phyloP scores from a whole-genome alignment of 73 alveolate genomes.

The Durusdinium trenchii region DNA sequence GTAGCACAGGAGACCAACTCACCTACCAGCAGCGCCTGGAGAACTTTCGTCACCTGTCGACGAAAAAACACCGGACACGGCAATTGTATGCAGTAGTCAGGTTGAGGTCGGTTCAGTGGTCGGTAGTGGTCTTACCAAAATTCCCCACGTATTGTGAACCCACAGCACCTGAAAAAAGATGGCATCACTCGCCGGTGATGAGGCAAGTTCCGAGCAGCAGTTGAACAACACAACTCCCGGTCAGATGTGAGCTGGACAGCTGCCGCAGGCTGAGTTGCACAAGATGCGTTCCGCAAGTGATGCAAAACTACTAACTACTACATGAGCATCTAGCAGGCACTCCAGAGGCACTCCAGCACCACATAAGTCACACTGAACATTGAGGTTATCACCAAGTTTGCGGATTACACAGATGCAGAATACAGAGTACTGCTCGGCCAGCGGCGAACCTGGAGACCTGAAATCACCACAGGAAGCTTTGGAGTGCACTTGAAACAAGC shows the following conservation, averaged over 20 bases:
- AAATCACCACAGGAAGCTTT: neutral
- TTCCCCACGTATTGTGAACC: too few species aligned
- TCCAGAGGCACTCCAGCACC: neutral
- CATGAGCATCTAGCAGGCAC: neutral
- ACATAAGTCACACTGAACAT: neutral
- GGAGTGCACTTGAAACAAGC: neutral
- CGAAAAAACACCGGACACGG: too few species aligned
- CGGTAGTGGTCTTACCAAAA: too few species aligned
- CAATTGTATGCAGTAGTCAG: neutral
- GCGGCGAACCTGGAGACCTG: constrained; percentile 63
- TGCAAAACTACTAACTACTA: neutral
- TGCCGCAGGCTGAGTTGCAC: constrained; percentile 37
- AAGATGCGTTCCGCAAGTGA: neutral
- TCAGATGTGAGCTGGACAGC: constrained; percentile 85
- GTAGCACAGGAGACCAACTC: neutral
- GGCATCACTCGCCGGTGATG: neutral
- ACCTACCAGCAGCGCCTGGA: constrained; percentile 56
- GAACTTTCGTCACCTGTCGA: constrained; percentile 19
- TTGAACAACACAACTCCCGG: constrained; percentile 61
- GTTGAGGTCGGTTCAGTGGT: neutral
- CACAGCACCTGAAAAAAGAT: neutral
- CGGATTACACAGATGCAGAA: constrained; percentile 58
- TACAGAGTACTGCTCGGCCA: constrained; percentile 61
- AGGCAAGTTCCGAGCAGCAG: constrained; percentile 64
- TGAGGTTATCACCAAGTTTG: constrained; percentile 54